Base-by-base conservation (phyloP, 805 yeast genomes). In the Saccharomycopsis fermentans region DNA sequence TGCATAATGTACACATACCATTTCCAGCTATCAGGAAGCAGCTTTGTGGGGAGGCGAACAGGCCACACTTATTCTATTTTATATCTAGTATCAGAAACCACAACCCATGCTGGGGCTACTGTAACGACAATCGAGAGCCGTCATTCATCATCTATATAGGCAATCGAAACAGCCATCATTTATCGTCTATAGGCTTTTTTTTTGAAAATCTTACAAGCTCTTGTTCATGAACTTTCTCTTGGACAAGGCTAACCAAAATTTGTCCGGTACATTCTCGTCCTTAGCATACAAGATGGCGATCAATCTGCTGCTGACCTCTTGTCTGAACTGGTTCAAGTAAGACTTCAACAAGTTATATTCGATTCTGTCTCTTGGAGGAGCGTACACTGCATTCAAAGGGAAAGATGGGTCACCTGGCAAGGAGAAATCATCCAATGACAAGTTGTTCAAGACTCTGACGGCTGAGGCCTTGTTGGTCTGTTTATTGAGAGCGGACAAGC, bases 201-300 rank as follows among this genome's bases (percentile, higher is more conserved):
- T n/a, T n/a, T n/a, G n/a, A n/a, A n/a, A n/a, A n/a, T n/a, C n/a
- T n/a, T 55, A 86, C 66, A 89, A 77, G 65, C 87, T 81, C 72
- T 91, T 89, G 75, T 94, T 94, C 99, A 94, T 94, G 71, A 94
- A 94, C 70, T 89, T 83, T 74, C 96, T 86, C 74, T 94, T 84
- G 43, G 96, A 87, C 72, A 94, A 94, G 1, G 97, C 96, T 67
- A 94, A 74, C 99, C 99, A 94, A 74, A 81, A 84, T 72, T 92
- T 94, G 66, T 92, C 86, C 40, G 99, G 98, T 19, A 67, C 68
- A 9, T 74, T 67, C 55, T 74, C 75, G 56, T 80, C 82, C 16
- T 81, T 87, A 36, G 73, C 77, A 69, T 87, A 90, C 51, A 94
- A 75, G 67, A 90, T 79, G 65, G 78, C 81, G 64, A 92, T 77